Percentiles rank a stretch among this genome's conserved stretches.
Evolutionary conservation across 73 alveolate genomes (phyloP).

Genomic region (Uronychia binucleata): DNA sequence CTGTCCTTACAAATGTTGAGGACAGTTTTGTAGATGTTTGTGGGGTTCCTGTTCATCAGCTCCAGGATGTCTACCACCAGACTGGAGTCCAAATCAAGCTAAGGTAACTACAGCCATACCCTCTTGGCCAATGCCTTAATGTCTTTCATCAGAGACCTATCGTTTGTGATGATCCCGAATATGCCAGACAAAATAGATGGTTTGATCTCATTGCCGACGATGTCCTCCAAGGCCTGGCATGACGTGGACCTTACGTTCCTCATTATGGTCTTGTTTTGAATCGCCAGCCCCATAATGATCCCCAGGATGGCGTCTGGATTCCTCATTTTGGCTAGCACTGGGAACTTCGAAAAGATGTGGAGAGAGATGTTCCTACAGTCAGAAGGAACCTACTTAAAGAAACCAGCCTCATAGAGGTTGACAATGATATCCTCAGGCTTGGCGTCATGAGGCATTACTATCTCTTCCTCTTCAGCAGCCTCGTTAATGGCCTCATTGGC

Average conservation of each 20-base stretch:
- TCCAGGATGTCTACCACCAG: not conserved
- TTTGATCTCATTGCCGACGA: not conserved
- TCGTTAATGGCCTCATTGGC: not conserved
- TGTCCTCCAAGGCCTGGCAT: not conserved
- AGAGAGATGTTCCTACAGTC: not conserved
- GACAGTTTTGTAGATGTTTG: not conserved
- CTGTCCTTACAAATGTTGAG: not conserved
- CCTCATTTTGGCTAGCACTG: not conserved
- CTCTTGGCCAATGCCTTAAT: not conserved
- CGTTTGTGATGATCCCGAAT: not conserved
- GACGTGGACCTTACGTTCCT: not conserved
- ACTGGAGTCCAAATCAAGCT: not conserved
- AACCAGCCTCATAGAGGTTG: not conserved
- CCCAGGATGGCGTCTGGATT: not conserved
- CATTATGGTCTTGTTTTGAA: not conserved
- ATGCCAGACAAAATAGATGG: not conserved
- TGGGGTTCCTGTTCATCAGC: not conserved
- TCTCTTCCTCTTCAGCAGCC: not conserved
- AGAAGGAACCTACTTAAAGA: not conserved
- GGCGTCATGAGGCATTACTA: not conserved
- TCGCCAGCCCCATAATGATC: not conserved
- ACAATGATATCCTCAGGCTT: not conserved
- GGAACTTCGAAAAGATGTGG: not conserved
- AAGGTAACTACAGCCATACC: not conserved
- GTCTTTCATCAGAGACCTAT: not conserved